Evolutionary conservation across 179 eudicot genomes (phyloP).

Genomic region (Spinacia oleracea): DNA sequence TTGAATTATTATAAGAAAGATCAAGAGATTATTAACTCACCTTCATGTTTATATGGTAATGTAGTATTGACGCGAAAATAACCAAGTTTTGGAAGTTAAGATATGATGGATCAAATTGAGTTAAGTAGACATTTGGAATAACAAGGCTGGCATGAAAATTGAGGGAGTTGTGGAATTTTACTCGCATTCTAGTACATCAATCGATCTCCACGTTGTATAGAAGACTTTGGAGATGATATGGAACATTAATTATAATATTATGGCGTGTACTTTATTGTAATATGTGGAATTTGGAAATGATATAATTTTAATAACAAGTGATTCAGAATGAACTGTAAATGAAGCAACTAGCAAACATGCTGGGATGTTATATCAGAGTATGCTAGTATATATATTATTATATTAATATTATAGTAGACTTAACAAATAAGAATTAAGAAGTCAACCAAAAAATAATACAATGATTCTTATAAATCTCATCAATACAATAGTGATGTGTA

Average conservation of each 20-base stretch:
- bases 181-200: not conserved
- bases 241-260: not conserved
- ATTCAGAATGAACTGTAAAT: slow-evolving; percentile 7
- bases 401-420: too few species aligned
- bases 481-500: not conserved
- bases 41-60: not conserved
- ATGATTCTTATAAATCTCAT: not conserved
- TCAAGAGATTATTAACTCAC: not conserved
- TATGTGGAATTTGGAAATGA: not conserved
- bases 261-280: not conserved
- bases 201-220: slow-evolving; percentile 17
- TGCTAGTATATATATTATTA: too few species aligned
- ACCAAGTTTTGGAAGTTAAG: not conserved
- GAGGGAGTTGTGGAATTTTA: too few species aligned
- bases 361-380: not conserved
- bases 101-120: not conserved
- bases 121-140: not conserved
- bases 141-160: not conserved
- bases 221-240: slow-evolving; percentile 11
- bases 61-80: not conserved
- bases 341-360: slow-evolving; percentile 9
- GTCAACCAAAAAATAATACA: not conserved
- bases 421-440: not conserved
- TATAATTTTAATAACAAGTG: not conserved
- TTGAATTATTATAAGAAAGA: not conserved